Evolutionary conservation across 768 basidiomycete species (phyloP).

Genomic region (Tricholoma bakamatsutake): DNA sequence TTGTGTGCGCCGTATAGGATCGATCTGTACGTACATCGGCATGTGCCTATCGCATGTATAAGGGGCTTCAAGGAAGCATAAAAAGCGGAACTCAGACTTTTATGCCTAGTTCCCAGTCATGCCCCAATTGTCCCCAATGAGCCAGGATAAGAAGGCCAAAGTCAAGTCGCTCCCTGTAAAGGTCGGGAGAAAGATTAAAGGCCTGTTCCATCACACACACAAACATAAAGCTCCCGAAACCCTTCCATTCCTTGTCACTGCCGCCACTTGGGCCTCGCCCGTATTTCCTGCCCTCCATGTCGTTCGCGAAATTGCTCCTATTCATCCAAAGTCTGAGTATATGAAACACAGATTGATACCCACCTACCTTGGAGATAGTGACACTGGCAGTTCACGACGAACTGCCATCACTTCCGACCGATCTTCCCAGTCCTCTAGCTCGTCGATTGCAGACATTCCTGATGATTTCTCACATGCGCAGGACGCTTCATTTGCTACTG

Average conservation of each 20-base stretch:
- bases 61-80: constrained; percentile 9
- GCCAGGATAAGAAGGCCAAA: constrained; percentile 2
- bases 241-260: constrained; percentile 19
- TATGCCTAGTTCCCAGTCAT: constrained; percentile 5
- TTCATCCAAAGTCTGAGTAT: constrained; percentile 8
- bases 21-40: not conserved
- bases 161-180: constrained; percentile 17
- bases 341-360: constrained; percentile 12
- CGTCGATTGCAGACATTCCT: not conserved
- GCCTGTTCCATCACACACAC: constrained; percentile 15
- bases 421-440: no score
- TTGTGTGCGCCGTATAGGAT: not conserved
- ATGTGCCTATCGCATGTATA: constrained; percentile 6
- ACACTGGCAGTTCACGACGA: constrained; percentile 3
- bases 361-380: constrained; percentile 4
- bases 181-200: constrained; percentile 19
- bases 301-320: constrained; percentile 13
- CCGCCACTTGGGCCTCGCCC: constrained; percentile 27
- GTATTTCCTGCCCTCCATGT: constrained; percentile 33
- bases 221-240: constrained; percentile 9
- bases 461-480: not conserved
- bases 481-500: not conserved
- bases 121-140: constrained; percentile 8
- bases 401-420: not conserved
- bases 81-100: constrained; percentile 4